These are phyloP conservation scores for Manihot esculenta DNA, from an alignment of 441 rosid species.

Conservation along the genomic window DNA sequence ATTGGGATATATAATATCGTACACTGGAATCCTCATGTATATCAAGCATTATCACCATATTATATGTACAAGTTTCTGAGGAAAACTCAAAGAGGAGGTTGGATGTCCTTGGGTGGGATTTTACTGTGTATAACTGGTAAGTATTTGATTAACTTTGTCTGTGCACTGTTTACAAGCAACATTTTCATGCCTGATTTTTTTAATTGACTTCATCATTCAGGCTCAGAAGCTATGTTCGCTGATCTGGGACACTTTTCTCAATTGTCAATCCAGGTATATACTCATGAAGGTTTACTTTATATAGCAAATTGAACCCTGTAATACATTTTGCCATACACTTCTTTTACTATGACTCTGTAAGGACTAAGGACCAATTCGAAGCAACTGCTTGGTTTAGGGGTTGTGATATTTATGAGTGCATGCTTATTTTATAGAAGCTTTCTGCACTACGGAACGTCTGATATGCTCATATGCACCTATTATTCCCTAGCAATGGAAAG, in stretches of 20 bases:
- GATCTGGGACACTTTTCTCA: conserved; percentile 98
- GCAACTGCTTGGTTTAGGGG: neutral
- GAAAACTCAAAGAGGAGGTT: conserved; percentile 83
- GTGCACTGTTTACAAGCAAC: conserved; percentile 4
- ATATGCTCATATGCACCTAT: too few species aligned
- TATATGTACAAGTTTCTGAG: conserved; percentile 85
- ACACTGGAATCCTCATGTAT: conserved; percentile 88
- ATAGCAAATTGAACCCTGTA: neutral
- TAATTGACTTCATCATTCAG: conserved; percentile 29
- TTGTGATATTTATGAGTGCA: neutral
- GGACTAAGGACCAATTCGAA: neutral
- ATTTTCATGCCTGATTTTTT: neutral
- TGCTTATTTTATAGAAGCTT: neutral
- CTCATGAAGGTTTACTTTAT: neutral
- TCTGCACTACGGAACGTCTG: neutral
- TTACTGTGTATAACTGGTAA: conserved; percentile 84
- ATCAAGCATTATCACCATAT: conserved; percentile 85
- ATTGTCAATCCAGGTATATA: conserved; percentile 75
- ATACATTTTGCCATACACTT: neutral
- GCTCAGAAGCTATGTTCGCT: conserved; percentile 97
- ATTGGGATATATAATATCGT: conserved; percentile 84
- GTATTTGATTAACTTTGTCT: neutral
- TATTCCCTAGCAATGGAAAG: neutral
- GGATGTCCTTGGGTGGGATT: conserved; percentile 98
- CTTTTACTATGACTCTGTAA: neutral